Base-by-base conservation (phyloP, 768 basidiomycete species). In the Lyophyllum shimeji region DNA sequence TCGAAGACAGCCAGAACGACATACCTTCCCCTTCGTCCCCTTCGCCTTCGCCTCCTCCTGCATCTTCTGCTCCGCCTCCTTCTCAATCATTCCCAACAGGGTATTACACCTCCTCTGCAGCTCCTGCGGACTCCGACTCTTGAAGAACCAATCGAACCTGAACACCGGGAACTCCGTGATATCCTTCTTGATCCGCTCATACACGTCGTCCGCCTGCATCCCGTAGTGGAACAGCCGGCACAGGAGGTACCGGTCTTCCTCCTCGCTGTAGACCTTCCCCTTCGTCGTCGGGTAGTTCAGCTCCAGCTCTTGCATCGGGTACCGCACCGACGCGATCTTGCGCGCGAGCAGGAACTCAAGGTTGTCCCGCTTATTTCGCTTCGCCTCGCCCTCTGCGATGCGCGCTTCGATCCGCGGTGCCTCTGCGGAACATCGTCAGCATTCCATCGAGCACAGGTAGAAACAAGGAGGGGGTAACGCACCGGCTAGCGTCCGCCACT, bases 91-190 rank as follows among this genome's bases (percentile, higher is more conserved):
- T 9, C 85, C 79, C 24, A 97, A 65, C 34, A 98, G 68, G 1
- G 96, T 97, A 63, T 88, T 88, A 64, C 94, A 97, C 52, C 96
- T 76, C 60, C 96, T 76, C 65, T 88, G 85, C 54, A 98, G 73
- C 72, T 98, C 96, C 64, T 92, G 87, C 2, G 93, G 86, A 11
- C 90, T 92, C 52, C 96, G 76, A 60, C 92, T 93, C 78, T 96
- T 95, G 80, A 95, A 89, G 76, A 97, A 98, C 96, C 95, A 98
- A 66, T 98, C 95, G 64, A 98, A 98, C 20, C 95, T 80, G 76
- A 98, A 99, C 13, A 95, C 90, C 1, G 96, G 95, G 72, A 95
- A 98, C 73, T 98, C 95, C 15, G 86, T 88, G 60, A 98, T 94
- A 71, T 98, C 96, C 70, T 88, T 85, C 82, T 96, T 97, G 74